phyloP scores from a whole-genome alignment of 106 monocot genomes.

The Dendrobium chrysotoxum region DNA sequence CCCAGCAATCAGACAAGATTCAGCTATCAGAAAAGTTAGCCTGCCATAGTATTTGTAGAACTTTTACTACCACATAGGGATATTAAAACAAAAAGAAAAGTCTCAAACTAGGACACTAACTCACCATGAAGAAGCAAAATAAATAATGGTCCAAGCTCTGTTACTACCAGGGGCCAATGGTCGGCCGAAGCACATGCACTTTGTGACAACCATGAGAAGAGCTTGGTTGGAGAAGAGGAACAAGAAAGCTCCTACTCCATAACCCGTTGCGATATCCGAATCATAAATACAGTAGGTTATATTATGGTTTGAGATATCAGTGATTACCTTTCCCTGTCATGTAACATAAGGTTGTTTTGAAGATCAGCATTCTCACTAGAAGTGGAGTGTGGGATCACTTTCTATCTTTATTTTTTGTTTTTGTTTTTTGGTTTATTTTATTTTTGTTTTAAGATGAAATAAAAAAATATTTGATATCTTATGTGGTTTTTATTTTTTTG shows the following conservation, averaged over 20 bases:
- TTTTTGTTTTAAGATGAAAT: too few relatives aligned
- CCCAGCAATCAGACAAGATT: conserved; percentile 75
- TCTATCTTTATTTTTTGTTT: too few relatives aligned
- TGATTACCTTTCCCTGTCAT: conserved; percentile 57
- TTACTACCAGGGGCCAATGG: conserved; percentile 80
- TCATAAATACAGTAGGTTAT: conserved; percentile 78
- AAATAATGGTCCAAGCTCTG: conserved; percentile 98
- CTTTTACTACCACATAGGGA: neutral
- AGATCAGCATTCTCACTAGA: neutral
- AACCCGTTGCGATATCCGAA: conserved; percentile 92
- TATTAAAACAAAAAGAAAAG: neutral
- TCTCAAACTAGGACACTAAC: neutral
- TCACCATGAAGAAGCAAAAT: conserved; percentile 86
- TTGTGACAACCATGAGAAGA: conserved; percentile 78
- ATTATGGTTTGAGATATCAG: conserved; percentile 44
- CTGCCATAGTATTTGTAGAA: conserved; percentile 18
- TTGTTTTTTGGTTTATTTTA: too few relatives aligned
- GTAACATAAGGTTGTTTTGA: conserved; percentile 1
- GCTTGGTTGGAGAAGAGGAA: conserved; percentile 71
- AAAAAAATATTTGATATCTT: too few relatives aligned
- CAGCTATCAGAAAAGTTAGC: conserved; percentile 80
- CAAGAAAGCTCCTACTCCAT: conserved; percentile 86
- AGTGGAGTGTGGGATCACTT: too few relatives aligned
- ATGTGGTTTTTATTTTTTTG: too few relatives aligned
- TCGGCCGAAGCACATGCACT: conserved; percentile 91